phyloP scores from a whole-genome alignment of 345 rosid species.

The Citrus reticulata region DNA sequence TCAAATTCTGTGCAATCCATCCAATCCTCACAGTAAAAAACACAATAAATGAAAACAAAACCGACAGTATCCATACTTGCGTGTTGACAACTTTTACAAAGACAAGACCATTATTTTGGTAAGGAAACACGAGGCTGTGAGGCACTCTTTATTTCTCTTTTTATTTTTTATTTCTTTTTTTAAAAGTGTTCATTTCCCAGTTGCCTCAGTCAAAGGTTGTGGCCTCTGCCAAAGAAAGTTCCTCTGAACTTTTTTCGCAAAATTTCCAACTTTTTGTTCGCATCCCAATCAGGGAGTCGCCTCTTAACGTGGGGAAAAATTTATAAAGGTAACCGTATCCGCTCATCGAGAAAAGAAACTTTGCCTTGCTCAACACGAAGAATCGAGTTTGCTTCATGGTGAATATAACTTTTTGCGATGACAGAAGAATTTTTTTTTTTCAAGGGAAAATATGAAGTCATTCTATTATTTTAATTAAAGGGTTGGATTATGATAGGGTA shows the following conservation, averaged over 20 bases:
- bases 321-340: neutral
- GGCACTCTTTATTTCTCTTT: too few species aligned
- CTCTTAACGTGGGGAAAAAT: neutral
- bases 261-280: neutral
- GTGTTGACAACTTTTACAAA: constrained; percentile 22
- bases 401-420: too few species aligned
- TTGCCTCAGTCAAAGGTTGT: constrained; percentile 16
- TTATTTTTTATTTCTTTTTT: neutral
- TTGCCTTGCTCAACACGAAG: neutral
- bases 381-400: neutral
- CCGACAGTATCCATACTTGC: constrained; percentile 31
- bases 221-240: constrained; percentile 17
- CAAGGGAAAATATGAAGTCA: too few species aligned
- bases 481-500: too few species aligned
- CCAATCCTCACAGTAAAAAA: neutral
- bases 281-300: neutral
- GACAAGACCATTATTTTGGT: constrained; percentile 3
- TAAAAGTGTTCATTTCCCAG: neutral
- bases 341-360: neutral
- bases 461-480: too few species aligned
- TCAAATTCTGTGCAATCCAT: constrained; percentile 19
- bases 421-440: too few species aligned
- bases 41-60: neutral
- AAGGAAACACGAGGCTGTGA: neutral
- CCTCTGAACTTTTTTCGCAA: neutral